Conservation (phyloP, 768 basidiomycete genomes). For the Dentipellis fragilis region DNA sequence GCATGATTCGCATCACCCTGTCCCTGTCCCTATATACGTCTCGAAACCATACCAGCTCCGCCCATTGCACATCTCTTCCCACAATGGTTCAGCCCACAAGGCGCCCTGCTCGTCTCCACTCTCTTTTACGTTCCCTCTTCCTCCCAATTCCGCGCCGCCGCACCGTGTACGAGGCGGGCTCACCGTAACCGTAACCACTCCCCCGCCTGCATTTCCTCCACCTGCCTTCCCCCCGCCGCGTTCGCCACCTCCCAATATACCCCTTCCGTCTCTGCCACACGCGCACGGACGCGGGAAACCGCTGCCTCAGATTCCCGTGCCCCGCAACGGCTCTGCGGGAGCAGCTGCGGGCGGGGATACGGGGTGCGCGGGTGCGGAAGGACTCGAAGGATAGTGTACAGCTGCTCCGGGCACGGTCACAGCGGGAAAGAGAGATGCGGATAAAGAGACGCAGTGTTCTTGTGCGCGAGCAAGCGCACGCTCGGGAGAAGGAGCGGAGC, state of each 20-base stretch:
- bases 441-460: too few relatives aligned
- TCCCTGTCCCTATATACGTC: not conserved
- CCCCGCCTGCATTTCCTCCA: conserved; percentile 4
- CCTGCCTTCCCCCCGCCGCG: conserved; percentile 1
- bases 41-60: not conserved
- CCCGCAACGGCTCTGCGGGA: not conserved
- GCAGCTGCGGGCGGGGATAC: not conserved
- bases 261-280: not conserved
- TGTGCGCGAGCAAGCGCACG: too few relatives aligned
- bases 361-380: not conserved
- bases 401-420: not conserved
- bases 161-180: conserved; percentile 1
- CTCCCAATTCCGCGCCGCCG: conserved; percentile 1
- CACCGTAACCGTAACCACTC: conserved; percentile 3
- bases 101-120: conserved; percentile 3
- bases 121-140: conserved; percentile 11
- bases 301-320: not conserved
- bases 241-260: not conserved
- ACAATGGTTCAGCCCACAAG: not conserved
- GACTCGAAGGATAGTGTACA: not conserved
- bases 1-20: not conserved
- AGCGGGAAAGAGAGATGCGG: not conserved
- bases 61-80: not conserved
- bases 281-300: not conserved
- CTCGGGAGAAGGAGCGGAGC: too few relatives aligned